A percentile compares a stretch with the other conserved stretches of the same genome.
Conservation (phyloP, 75 land plant species). For the Adiantum capillusveneris region DNA sequence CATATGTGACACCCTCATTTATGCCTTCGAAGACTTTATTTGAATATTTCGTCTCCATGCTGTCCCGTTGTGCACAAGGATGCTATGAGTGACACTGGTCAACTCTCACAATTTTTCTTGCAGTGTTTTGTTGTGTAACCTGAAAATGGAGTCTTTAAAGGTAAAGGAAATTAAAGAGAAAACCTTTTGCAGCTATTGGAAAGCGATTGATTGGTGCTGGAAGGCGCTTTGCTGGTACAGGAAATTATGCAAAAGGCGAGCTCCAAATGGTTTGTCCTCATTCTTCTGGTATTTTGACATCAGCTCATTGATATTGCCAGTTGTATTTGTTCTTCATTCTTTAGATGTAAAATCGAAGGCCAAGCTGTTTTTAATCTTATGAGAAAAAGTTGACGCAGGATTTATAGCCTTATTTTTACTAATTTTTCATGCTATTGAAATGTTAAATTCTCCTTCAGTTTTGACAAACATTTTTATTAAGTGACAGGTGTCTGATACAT, state of each 20-base stretch:
- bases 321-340: neutral
- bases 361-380: neutral
- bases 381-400: neutral
- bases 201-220: conserved; percentile 64
- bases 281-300: neutral
- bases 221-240: conserved; percentile 64
- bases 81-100: too few species aligned
- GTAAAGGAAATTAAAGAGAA: too few species aligned
- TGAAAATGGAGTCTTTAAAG: too few species aligned
- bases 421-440: neutral
- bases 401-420: neutral
- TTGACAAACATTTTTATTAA: neutral
- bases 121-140: too few species aligned
- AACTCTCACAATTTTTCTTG: too few species aligned
- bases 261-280: conserved; percentile 44
- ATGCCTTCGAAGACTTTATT: too few species aligned
- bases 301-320: neutral
- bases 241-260: conserved; percentile 80
- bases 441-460: neutral
- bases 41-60: too few species aligned
- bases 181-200: conserved; percentile 31
- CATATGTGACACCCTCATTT: too few species aligned
- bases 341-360: neutral
- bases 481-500: too few species aligned
- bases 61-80: too few species aligned